A percentile compares a stretch with the other conserved stretches of the same genome.
phyloP scores from a whole-genome alignment of 345 rosid genomes.

The Populus deltoides region DNA sequence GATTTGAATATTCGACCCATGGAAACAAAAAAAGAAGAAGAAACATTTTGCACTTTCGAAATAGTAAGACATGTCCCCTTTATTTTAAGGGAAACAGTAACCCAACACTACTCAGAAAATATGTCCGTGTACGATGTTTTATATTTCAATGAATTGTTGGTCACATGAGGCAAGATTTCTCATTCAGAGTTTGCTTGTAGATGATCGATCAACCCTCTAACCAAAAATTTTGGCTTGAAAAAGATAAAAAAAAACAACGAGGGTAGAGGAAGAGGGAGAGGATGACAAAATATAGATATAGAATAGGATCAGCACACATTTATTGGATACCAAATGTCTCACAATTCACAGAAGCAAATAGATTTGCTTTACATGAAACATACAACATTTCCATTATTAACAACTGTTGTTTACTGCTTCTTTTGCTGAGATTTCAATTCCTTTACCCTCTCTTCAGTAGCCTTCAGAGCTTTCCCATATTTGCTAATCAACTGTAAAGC shows the following conservation, averaged over 20 bases:
- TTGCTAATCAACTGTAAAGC: conserved; percentile 56
- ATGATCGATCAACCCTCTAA: no score
- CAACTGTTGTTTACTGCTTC: conserved; percentile 19
- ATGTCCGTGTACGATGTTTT: background rate
- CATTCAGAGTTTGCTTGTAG: background rate
- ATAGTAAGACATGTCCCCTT: no score
- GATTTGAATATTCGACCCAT: background rate
- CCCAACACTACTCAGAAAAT: no score
- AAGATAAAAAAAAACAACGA: no score
- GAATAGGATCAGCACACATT: background rate
- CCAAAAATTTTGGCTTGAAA: no score
- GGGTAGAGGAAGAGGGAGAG: no score
- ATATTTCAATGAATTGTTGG: background rate
- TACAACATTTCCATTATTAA: conserved; percentile 34
- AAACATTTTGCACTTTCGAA: no score
- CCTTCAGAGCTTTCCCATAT: conserved; percentile 73
- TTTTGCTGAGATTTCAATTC: conserved; percentile 72
- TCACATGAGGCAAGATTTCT: no score
- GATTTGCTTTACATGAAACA: conserved; percentile 7
- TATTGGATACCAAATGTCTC: background rate
- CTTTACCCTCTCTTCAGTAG: conserved; percentile 74
- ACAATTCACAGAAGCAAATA: background rate
- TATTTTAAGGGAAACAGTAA: no score
- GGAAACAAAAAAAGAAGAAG: no score
- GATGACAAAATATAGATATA: no score